Evolutionary conservation across 2,329 filamentous ascomycete genomes (phyloP), one percentile per base, ranked within the genome.

Genomic region (Colletotrichum kahawae): DNA sequence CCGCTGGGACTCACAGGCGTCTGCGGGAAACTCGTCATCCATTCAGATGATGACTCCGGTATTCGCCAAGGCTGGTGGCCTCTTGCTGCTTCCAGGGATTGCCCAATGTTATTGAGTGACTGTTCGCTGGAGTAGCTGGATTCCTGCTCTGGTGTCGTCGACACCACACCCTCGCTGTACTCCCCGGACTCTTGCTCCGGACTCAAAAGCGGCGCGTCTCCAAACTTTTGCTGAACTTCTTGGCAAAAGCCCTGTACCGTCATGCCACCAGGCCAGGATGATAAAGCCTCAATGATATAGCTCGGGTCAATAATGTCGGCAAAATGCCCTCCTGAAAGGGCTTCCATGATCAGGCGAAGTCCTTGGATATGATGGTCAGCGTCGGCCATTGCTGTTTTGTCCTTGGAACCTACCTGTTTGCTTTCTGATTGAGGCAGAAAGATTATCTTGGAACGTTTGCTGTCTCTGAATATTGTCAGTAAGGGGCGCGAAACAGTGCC

Each of bases 331-430:
- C 43, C 70, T 4, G 27, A 36, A 13, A 75, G 29, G 14, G 70
- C 64, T 36, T 75, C 64, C 12, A 74, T 78, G 16, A 85, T 57
- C 29, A 82, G 78, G 27, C 82, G 78, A 21, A 83, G 67, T 5
- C 78, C 79, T 80, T 24, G 34, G 7, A 27, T 27, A 33, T 27
- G 27, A 13, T 21, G 2, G 34, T 74, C 16, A 70, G 59, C n/a
- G 8, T 14, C 9, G 16, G 5, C 9, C 9, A 4, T n/a, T 9
- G 1, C 7, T 14, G 29, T 4, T 2, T 21, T 7, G 43, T 51
- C n/a, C 13, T 21, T 60, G 1, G 18, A 13, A 21, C 33, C 18
- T 14, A 60, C 60, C 70, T 34, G 34, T 33, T 12, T 65, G 71
- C 48, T 75, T 75, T 10, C 34, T 8, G 7, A 65, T 10, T 16